Evolutionary conservation across 1,139 yeast genomes (phyloP), one percentile per base, ranked within the genome.

Genomic region (Geotrichum restrictum): DNA sequence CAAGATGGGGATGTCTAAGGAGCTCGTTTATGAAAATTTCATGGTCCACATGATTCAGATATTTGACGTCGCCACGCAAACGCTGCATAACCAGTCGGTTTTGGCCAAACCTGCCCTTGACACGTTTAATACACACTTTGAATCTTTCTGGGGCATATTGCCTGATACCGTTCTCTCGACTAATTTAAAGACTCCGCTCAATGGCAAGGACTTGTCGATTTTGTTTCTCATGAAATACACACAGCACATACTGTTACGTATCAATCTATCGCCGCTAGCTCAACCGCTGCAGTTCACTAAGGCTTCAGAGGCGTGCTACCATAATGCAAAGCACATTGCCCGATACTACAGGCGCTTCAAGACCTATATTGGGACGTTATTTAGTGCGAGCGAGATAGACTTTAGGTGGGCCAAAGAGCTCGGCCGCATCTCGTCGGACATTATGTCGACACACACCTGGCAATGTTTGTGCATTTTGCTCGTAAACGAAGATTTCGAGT

Each of bases 391-490:
- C n/a, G 31, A 40, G 16, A 14, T 22, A 11, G 51, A 48, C n/a
- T 13, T 29, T 8, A 32, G 27, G 14, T 41, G 29, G n/a, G 22
- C 19, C 27, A 19, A 37, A 18, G 21, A 32, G 29, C 33, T 49
- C 3, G 37, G 48, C 10, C 36, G 21, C 18, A 27, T 49, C 10
- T 19, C 46, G 3, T 32, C 38, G 19, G 51, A 49, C 24, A 42
- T 46, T 10, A 43, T 53, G 44, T 13, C 41, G 13, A 36, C 48
- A 1, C 61, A 61, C 45, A 38, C 59, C 11, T 61, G 62, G 61
- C 59, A 57, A 18, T 57, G 60, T 29, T 39, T 55, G 13, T 29
- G 59, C 24, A 51, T 58, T 33, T 41, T 58, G n/a, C 43, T 60
- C 22, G 57, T 57, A 13, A 51, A 52, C 37, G 57, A 53, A 34